phyloP scores from a whole-genome alignment of 306 rosid genomes.

The Amphicarpaea edgeworthii region DNA sequence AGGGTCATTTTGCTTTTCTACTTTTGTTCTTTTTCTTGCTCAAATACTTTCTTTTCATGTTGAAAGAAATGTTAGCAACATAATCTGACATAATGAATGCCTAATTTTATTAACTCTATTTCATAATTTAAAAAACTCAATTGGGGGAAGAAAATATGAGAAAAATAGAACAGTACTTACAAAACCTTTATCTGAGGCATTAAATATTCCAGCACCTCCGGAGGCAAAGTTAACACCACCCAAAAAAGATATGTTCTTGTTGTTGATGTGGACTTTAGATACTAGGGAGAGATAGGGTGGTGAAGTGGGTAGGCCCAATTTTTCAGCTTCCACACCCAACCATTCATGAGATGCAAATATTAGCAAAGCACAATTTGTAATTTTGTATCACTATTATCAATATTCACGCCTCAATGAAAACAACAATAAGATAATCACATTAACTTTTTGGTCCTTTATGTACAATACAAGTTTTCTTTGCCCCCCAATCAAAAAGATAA shows the following conservation, averaged over 20 bases:
- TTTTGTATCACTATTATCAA: not conserved
- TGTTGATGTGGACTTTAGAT: slow-evolving; percentile 40
- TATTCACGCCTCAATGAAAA: slow-evolving; percentile 4
- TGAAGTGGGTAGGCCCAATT: slow-evolving; percentile 67
- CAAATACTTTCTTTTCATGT: not conserved
- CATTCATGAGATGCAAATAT: slow-evolving; percentile 36
- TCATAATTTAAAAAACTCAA: no score
- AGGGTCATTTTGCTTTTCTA: no score
- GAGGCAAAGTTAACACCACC: slow-evolving; percentile 87
- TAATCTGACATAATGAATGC: no score
- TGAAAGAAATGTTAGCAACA: not conserved
- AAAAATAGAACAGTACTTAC: slow-evolving; percentile 54
- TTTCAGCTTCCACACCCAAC: slow-evolving; percentile 69
- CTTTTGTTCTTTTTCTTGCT: not conserved
- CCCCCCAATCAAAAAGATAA: slow-evolving; percentile 5
- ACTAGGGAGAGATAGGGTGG: slow-evolving; percentile 75
- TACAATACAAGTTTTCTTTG: slow-evolving; percentile 10
- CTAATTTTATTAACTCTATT: no score
- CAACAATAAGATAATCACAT: slow-evolving; percentile 8
- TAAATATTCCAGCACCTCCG: slow-evolving; percentile 87
- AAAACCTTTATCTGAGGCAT: slow-evolving; percentile 43
- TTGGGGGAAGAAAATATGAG: not conserved
- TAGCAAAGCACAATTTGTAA: slow-evolving; percentile 15
- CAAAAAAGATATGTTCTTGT: slow-evolving; percentile 41
- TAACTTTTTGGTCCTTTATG: not conserved